phyloP scores from a whole-genome alignment of 2,329 filamentous ascomycete genomes.

The Claviceps humidiphila region DNA sequence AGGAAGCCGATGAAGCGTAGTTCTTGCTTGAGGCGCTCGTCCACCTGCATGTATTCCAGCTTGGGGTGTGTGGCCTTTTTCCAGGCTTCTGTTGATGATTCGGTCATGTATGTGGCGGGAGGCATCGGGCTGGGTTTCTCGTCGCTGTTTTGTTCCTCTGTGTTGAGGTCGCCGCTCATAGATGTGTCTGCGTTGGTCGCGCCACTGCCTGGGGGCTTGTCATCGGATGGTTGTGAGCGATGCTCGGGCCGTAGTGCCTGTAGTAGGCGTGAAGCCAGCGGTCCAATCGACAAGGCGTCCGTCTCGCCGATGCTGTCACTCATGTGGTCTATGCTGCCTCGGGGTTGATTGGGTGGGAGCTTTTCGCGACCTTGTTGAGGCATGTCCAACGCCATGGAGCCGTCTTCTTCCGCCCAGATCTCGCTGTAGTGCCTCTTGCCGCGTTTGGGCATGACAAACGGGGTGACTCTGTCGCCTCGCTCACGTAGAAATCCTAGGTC shows the following conservation, averaged over 20 bases:
- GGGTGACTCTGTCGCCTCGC: conserved; percentile 67
- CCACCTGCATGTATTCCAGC: conserved; percentile 73
- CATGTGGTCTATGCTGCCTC: conserved; percentile 76
- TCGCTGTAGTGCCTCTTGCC: conserved; percentile 80
- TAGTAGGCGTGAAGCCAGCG: conserved; percentile 69
- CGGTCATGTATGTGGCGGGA: conserved; percentile 67
- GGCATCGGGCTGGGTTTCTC: conserved; percentile 32
- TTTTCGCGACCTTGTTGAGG: conserved; percentile 48
- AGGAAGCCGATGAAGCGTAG: conserved; percentile 83
- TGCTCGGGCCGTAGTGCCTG: conserved; percentile 69
- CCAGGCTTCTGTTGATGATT: conserved; percentile 63
- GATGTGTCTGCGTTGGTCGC: conserved; percentile 40
- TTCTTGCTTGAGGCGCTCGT: conserved; percentile 84
- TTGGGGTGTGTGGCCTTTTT: conserved; percentile 64
- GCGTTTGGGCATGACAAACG: conserved; percentile 76
- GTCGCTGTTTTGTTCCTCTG: conserved; percentile 19
- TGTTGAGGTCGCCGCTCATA: conserved; percentile 35
- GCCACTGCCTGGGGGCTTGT: conserved; percentile 40
- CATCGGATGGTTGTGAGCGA: conserved; percentile 41
- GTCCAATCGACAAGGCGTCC: conserved; percentile 78
- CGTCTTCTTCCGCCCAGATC: conserved; percentile 90
- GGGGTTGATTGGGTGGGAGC: conserved; percentile 65
- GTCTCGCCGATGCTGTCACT: conserved; percentile 78
- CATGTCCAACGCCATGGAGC: conserved; percentile 59
- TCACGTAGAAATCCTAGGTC: conserved; percentile 89